Conservation (phyloP, 352 stramenopile genomes). For the Phytophthora quininea region DNA sequence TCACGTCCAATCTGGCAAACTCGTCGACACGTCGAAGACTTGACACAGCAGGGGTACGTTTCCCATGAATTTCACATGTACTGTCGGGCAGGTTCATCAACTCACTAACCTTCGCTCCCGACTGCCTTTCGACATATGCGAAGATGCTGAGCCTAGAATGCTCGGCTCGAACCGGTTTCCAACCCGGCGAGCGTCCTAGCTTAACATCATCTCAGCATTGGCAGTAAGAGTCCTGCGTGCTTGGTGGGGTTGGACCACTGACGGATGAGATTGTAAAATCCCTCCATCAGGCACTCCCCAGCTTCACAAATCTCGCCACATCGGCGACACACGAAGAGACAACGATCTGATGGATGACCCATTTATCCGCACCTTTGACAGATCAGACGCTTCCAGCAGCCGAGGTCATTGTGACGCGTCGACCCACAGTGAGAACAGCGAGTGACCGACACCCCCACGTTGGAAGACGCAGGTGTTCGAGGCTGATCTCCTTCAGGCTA, state of each 20-base stretch:
- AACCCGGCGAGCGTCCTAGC: conserved; percentile 20
- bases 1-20: conserved; percentile 1
- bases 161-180: conserved; percentile 9
- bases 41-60: not conserved
- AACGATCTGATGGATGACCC: conserved; percentile 16
- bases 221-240: conserved; percentile 10
- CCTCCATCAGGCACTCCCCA: conserved; percentile 11
- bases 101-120: not conserved
- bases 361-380: conserved; percentile 9
- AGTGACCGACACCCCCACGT: not conserved
- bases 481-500: not conserved
- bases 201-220: conserved; percentile 17
- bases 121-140: not conserved
- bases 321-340: conserved; percentile 10
- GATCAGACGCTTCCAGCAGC: conserved; percentile 16
- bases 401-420: not conserved
- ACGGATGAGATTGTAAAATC: conserved; percentile 19
- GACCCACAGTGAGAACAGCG: conserved; percentile 8
- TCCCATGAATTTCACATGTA: conserved; percentile 14
- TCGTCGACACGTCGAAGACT: conserved; percentile 5
- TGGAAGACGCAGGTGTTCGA: not conserved
- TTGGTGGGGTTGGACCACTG: conserved; percentile 15
- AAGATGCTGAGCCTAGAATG: conserved; percentile 11
- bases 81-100: conserved; percentile 5
- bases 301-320: conserved; percentile 16